These are phyloP conservation scores for Solanum etuberosum DNA, from an alignment of 257 asterid genomes.

Conservation along the genomic window DNA sequence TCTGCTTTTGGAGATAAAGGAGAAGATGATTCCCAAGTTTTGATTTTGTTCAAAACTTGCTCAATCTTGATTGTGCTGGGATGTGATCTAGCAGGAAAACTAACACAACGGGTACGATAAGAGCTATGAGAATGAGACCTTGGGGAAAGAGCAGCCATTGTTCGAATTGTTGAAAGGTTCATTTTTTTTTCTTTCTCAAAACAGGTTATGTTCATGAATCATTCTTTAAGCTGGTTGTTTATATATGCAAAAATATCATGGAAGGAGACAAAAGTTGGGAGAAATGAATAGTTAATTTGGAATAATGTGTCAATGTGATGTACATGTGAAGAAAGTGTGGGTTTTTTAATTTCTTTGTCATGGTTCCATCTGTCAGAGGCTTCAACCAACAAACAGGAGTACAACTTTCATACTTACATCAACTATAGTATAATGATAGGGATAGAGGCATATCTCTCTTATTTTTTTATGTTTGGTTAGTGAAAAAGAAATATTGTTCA, in stretches of 20 bases:
- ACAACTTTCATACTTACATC: not conserved
- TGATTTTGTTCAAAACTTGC: slow-evolving; percentile 15
- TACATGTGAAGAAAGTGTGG: slow-evolving; percentile 2
- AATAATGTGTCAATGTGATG: not conserved
- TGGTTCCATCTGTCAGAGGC: slow-evolving; percentile 4
- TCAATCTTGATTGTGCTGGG: slow-evolving; percentile 23
- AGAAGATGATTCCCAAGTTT: slow-evolving; percentile 8
- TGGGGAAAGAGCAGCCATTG: slow-evolving; percentile 15
- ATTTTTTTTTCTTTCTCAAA: not conserved
- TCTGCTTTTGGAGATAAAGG: not conserved
- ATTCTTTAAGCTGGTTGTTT: not conserved
- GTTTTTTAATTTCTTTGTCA: not conserved
- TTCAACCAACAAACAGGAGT: slow-evolving; percentile 18
- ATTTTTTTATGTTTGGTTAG: too few relatives aligned
- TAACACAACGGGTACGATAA: slow-evolving; percentile 13
- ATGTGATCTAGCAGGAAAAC: slow-evolving; percentile 28
- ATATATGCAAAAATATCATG: not conserved
- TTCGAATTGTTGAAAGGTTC: not conserved
- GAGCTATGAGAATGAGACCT: slow-evolving; percentile 8
- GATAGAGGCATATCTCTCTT: not conserved
- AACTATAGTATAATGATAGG: not conserved
- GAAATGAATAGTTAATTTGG: not conserved
- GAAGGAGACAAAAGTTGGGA: not conserved
- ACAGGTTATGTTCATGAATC: not conserved
- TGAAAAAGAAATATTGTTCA: too few relatives aligned